Conservation (phyloP, 345 rosid genomes). For the Pugionium cornutum region DNA sequence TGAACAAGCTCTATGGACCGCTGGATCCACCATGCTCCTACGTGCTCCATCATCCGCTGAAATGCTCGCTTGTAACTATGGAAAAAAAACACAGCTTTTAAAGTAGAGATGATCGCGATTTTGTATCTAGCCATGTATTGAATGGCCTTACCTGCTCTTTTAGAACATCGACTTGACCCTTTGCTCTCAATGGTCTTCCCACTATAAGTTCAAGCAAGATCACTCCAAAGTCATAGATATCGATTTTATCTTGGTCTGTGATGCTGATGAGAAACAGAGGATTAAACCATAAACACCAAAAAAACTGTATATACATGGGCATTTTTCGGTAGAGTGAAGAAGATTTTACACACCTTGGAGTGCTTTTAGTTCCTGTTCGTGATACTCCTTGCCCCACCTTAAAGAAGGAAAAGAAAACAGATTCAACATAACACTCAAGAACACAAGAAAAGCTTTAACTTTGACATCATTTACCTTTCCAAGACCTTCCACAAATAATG, state of each 20-base stretch:
- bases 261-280: conserved; percentile 45
- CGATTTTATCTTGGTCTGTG: conserved; percentile 55
- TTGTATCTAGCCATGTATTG: background rate
- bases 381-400: conserved; percentile 59
- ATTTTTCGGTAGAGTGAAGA: conserved; percentile 12
- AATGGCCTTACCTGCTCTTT: conserved; percentile 56
- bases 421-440: conserved; percentile 26
- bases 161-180: conserved; percentile 53
- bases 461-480: conserved; percentile 53
- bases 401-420: conserved; percentile 13
- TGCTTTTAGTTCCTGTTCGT: conserved; percentile 49
- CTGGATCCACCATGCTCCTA: conserved; percentile 65
- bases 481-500: conserved; percentile 62
- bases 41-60: conserved; percentile 51
- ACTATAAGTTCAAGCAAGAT: conserved; percentile 81
- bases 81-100: no score
- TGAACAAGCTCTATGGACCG: conserved; percentile 56
- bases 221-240: conserved; percentile 76
- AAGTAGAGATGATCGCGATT: background rate
- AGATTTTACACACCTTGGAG: conserved; percentile 49
- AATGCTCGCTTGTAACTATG: conserved; percentile 66
- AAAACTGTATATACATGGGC: no score
- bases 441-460: background rate
- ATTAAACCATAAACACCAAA: background rate
- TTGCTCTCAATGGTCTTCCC: conserved; percentile 60